Evolutionary conservation across 768 basidiomycete species (phyloP), one percentile per base, ranked within the genome.

Genomic region (Mycena sanguinolenta): DNA sequence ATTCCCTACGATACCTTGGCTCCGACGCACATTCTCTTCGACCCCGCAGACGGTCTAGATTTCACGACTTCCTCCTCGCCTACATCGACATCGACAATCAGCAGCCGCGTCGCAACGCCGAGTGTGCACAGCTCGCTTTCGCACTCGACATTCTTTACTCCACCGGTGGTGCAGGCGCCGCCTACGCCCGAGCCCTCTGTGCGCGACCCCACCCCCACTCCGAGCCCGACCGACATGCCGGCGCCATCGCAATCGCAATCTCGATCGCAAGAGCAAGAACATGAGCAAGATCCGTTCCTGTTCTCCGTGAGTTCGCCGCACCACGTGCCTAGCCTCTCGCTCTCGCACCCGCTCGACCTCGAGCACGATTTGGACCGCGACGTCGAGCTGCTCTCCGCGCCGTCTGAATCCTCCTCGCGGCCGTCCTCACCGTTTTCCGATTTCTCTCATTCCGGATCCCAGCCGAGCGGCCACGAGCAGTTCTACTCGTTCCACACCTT

Each of bases 21-120:
- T 12, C 87, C 88, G 13, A 87, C 85, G 5, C 86, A 87, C 64
- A 81, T 86, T 14, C 74, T 88, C 5, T 81, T 82, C 21, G 84
- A 87, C 73, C 65, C 82, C 21, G 79, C 82, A 14, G 73, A 73
- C 32, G 60, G 42, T 8, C 44, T n/a, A n/a, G n/a, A n/a, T n/a
- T n/a, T 71, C 8, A 66, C 61, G 39, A 77, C 77, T 38, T 50
- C 17, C 44, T 46, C 71, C 49, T 71, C 79, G 27, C 71, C 77
- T 17, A 76, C 70, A 7, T 75, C 81, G 21, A 75, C 69, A 12
- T 76, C 81, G 17, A 75, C 76, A 2, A 34, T 76, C 19, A 73
- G 73, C 49, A 79, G 77, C 65, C 69, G 73, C 38, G 69, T 73
- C 12, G 55, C 76, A 16, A 77, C 80, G 4, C 49, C 49, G 5